phyloP scores from a whole-genome alignment of 1,284 basidiomycete species.

The Leucoagaricus sp. region DNA sequence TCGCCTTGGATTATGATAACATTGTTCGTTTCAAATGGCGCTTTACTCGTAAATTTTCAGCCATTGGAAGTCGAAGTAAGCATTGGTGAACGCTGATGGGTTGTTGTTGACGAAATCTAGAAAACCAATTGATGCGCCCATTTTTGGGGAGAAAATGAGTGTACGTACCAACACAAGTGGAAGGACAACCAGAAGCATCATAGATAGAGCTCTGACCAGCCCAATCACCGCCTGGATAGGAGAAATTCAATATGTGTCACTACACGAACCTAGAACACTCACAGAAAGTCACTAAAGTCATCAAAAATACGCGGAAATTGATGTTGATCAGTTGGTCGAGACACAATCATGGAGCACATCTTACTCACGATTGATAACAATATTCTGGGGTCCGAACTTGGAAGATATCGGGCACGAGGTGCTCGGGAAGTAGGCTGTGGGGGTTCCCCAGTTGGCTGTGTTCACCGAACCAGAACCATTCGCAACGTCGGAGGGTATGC shows the following conservation, averaged over 20 bases:
- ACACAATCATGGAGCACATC: not conserved
- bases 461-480: conserved; percentile 41
- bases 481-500: conserved; percentile 47
- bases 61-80: conserved; percentile 67
- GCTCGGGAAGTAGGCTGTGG: conserved; percentile 57
- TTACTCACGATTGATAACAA: conserved; percentile 59
- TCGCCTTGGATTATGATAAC: not conserved
- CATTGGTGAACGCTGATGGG: conserved; percentile 61
- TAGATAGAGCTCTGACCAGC: conserved; percentile 16
- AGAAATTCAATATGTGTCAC: not conserved
- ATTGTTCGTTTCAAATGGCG: too few relatives aligned
- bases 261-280: conserved; percentile 17
- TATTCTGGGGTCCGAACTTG: conserved; percentile 58
- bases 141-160: conserved; percentile 38
- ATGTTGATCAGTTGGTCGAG: not conserved
- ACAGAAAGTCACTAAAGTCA: conserved; percentile 39
- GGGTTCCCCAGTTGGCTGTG: conserved; percentile 54
- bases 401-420: conserved; percentile 49
- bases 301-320: conserved; percentile 1
- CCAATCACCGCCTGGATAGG: conserved; percentile 16
- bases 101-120: conserved; percentile 64
- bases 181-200: conserved; percentile 17
- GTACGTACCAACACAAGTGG: conserved; percentile 17
- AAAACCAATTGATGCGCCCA: conserved; percentile 28
- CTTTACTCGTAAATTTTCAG: conserved; percentile 42